These are phyloP conservation scores for Plasmodium inui DNA, from an alignment of 169 alveolate species.

Conservation along the genomic window DNA sequence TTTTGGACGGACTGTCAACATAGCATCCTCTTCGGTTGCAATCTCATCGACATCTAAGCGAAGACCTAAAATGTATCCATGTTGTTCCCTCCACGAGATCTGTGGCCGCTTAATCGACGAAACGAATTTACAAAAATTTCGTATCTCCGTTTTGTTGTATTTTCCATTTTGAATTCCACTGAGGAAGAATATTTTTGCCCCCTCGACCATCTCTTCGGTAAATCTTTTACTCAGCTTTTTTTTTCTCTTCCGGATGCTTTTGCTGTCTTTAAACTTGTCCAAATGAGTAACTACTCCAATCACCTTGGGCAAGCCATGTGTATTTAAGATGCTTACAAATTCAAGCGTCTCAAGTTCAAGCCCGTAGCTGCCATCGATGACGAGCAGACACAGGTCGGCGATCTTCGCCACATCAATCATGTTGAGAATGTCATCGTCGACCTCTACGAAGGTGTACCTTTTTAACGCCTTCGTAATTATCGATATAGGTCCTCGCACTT, in stretches of 20 bases:
- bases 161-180: constrained; percentile 95
- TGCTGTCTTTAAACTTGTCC: constrained; percentile 95
- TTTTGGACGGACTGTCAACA: no score
- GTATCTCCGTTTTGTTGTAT: constrained; percentile 94
- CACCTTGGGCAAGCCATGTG: constrained; percentile 94
- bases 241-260: constrained; percentile 93
- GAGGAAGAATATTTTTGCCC: constrained; percentile 97
- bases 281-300: constrained; percentile 98
- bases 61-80: constrained; percentile 96
- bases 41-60: constrained; percentile 90
- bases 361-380: constrained; percentile 96
- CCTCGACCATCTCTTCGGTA: constrained; percentile 98
- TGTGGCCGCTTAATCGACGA: constrained; percentile 93
- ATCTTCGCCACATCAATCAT: constrained; percentile 98
- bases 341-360: constrained; percentile 99
- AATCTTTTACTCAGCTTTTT: constrained; percentile 96
- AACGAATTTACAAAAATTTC: constrained; percentile 95
- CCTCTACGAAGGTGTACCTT: constrained; percentile 96
- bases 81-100: constrained; percentile 96
- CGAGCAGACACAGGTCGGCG: constrained; percentile 96
- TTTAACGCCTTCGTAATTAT: constrained; percentile 95
- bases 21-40: constrained; percentile 40
- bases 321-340: constrained; percentile 95
- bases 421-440: constrained; percentile 94
- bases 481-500: constrained; percentile 94